Evolutionary conservation across 768 basidiomycete genomes (phyloP).

Genomic region (Phylloporus scabripes): DNA sequence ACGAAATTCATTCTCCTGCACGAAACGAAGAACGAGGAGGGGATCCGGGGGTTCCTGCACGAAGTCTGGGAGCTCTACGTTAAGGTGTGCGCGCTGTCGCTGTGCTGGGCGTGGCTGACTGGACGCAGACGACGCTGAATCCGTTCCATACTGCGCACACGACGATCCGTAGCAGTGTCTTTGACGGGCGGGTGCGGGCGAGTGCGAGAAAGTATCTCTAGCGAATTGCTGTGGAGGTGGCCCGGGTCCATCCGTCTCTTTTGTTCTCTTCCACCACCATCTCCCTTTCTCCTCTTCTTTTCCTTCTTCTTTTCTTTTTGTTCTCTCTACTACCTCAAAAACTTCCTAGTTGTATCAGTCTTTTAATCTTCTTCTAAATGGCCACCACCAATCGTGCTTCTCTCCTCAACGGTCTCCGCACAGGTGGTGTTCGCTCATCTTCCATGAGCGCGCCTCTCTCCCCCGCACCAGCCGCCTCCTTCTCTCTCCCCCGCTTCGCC

Average conservation of each 20-base stretch:
- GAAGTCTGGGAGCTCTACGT: conserved; percentile 98
- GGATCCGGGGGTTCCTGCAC: conserved; percentile 85
- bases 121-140: conserved; percentile 71
- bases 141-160: conserved; percentile 96
- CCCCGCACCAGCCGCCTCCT: conserved; percentile 55
- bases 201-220: conserved; percentile 82
- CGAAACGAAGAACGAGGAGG: conserved; percentile 95
- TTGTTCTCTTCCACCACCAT: conserved; percentile 14
- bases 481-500: conserved; percentile 57
- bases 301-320: conserved; percentile 10
- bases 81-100: conserved; percentile 55
- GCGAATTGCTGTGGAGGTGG: conserved; percentile 12
- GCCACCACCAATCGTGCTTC: conserved; percentile 62
- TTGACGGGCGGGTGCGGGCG: conserved; percentile 78
- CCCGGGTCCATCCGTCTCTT: conserved; percentile 13
- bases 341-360: conserved; percentile 19
- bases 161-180: conserved; percentile 69
- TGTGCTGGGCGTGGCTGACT: not conserved
- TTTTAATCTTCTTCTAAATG: conserved; percentile 31
- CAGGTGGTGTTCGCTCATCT: conserved; percentile 81
- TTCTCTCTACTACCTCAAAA: conserved; percentile 7
- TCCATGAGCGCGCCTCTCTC: conserved; percentile 60
- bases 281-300: conserved; percentile 9
- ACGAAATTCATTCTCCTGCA: conserved; percentile 94
- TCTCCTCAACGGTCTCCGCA: conserved; percentile 83